phyloP scores from a whole-genome alignment of 441 rosid species.

The Erodium texanum region DNA sequence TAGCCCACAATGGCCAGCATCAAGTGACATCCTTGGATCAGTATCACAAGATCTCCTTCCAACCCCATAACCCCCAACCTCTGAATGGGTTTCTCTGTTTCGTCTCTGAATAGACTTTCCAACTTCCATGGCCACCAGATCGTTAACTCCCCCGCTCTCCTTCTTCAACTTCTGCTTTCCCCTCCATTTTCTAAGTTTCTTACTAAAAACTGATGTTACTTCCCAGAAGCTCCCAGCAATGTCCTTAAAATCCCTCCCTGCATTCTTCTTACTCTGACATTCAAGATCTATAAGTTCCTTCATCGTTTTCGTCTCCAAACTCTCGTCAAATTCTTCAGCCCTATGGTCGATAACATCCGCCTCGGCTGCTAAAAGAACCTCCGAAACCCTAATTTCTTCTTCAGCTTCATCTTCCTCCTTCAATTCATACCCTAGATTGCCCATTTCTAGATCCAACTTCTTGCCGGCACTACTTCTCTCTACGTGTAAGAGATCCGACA shows the following conservation, averaged over 20 bases:
- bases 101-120: slow-evolving; percentile 15
- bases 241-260: slow-evolving; percentile 17
- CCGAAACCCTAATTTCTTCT: slow-evolving; percentile 23
- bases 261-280: slow-evolving; percentile 29
- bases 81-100: slow-evolving; percentile 22
- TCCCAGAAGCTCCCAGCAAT: slow-evolving; percentile 23
- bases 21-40: slow-evolving; percentile 42
- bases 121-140: slow-evolving; percentile 12
- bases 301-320: slow-evolving; percentile 41
- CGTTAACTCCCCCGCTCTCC: slow-evolving; percentile 6
- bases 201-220: slow-evolving; percentile 41
- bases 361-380: not conserved
- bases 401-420: slow-evolving; percentile 29
- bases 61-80: slow-evolving; percentile 24
- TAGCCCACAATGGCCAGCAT: slow-evolving; percentile 14
- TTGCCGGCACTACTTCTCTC: not conserved
- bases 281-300: slow-evolving; percentile 70
- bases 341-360: slow-evolving; percentile 2
- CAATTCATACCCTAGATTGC: slow-evolving; percentile 19
- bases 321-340: slow-evolving; percentile 23
- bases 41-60: slow-evolving; percentile 29
- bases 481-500: slow-evolving; percentile 30
- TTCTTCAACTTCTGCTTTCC: slow-evolving; percentile 25
- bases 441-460: slow-evolving; percentile 9
- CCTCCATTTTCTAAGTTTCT: slow-evolving; percentile 38